A percentile compares a stretch with the other conserved stretches of the same genome.
Conservation (phyloP, 75 land plant species). For the Picea sitchensis region DNA sequence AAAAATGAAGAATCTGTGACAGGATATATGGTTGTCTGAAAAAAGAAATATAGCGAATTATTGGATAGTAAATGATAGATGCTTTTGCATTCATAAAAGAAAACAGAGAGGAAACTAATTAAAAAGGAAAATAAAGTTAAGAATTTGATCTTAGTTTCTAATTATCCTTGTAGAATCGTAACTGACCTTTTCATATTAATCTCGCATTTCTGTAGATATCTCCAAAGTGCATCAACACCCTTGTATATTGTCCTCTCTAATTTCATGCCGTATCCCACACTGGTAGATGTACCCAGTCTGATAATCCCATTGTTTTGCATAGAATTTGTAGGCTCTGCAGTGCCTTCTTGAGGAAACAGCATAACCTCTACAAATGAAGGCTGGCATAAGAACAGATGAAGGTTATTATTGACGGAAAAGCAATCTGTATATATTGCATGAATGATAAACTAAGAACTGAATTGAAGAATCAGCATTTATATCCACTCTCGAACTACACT, state of each 20-base stretch:
- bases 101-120: neutral
- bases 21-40: constrained; percentile 56
- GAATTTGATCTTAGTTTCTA: neutral
- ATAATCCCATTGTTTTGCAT: neutral
- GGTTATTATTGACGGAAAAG: neutral
- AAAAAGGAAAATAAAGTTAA: neutral
- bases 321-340: neutral
- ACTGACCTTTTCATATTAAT: constrained; percentile 35
- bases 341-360: neutral
- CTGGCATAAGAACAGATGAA: neutral
- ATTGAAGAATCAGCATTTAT: too few species aligned
- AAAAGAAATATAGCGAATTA: constrained; percentile 8
- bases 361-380: constrained; percentile 9
- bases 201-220: constrained; percentile 11
- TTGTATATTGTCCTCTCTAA: neutral
- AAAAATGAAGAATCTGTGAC: constrained; percentile 39
- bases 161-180: neutral
- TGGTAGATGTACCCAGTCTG: neutral
- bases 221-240: constrained; percentile 2
- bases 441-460: neutral
- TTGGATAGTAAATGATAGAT: neutral
- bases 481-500: too few species aligned
- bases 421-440: neutral
- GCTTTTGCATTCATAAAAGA: neutral
- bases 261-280: neutral